These are phyloP conservation scores for Punctularia strigosozonata DNA, from an alignment of 768 basidiomycete species.

Conservation along the genomic window DNA sequence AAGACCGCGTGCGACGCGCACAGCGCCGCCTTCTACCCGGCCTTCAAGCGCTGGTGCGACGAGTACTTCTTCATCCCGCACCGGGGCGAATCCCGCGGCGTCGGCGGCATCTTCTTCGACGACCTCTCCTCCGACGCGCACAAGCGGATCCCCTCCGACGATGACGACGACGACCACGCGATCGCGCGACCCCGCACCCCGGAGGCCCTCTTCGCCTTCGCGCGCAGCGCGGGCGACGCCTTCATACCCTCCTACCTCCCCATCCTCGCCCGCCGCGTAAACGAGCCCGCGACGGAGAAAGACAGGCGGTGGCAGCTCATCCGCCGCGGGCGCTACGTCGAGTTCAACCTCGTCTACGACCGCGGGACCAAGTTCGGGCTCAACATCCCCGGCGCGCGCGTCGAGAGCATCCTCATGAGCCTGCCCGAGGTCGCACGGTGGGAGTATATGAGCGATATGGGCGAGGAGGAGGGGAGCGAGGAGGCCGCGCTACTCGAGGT, in stretches of 20 bases:
- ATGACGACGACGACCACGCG: constrained; percentile 14
- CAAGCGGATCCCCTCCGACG: constrained; percentile 37
- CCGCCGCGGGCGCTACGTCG: constrained; percentile 86
- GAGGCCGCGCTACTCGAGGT: constrained; percentile 43
- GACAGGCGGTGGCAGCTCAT: constrained; percentile 90
- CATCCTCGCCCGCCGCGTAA: constrained; percentile 51
- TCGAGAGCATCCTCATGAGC: constrained; percentile 57
- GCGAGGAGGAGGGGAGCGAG: constrained; percentile 30
- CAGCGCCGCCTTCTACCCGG: constrained; percentile 52
- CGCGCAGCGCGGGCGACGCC: constrained; percentile 60
- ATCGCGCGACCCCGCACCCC: constrained; percentile 38
- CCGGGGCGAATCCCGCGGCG: constrained; percentile 71
- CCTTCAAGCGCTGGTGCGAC: constrained; percentile 95
- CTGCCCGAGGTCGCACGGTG: constrained; percentile 56
- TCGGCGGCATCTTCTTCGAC: constrained; percentile 96
- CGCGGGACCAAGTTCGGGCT: constrained; percentile 60
- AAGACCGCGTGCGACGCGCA: constrained; percentile 68
- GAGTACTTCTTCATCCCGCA: constrained; percentile 94
- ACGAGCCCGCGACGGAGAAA: constrained; percentile 44
- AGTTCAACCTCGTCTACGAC: constrained; percentile 70
- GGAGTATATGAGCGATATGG: constrained; percentile 56
- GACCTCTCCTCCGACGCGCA: constrained; percentile 68
- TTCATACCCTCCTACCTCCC: constrained; percentile 90
- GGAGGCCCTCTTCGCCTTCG: constrained; percentile 66
- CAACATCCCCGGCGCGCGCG: constrained; percentile 42